A percentile compares a stretch with the other conserved stretches of the same genome.
phyloP scores from a whole-genome alignment of 2,329 filamentous ascomycete species.

The Lachnellula occidentalis region DNA sequence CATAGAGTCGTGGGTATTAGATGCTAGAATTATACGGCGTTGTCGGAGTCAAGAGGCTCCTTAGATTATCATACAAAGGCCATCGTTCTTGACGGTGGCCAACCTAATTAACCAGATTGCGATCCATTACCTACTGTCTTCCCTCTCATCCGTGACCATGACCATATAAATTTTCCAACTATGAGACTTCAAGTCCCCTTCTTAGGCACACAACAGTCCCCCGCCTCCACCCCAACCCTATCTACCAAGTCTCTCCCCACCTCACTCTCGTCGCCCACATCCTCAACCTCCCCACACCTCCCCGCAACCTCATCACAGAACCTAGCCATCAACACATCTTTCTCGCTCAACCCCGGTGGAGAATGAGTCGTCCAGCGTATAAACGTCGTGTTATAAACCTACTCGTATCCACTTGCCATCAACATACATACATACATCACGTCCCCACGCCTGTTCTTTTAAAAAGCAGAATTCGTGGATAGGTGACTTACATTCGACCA shows the following conservation, averaged over 20 bases:
- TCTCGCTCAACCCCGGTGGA: slow-evolving; percentile 57
- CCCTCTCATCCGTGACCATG: background rate
- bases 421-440: background rate
- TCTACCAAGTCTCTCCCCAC: slow-evolving; percentile 40
- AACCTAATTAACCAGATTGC: slow-evolving; percentile 10
- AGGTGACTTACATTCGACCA: slow-evolving; percentile 60
- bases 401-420: no score
- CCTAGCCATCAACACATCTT: slow-evolving; percentile 56
- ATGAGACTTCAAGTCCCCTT: slow-evolving; percentile 22
- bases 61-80: slow-evolving; percentile 5
- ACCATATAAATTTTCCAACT: background rate
- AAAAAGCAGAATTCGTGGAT: background rate
- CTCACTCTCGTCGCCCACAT: slow-evolving; percentile 20
- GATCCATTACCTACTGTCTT: background rate
- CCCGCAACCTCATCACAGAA: slow-evolving; percentile 56
- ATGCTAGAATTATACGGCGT: background rate
- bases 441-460: no score
- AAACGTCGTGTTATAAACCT: slow-evolving; percentile 66
- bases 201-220: slow-evolving; percentile 51
- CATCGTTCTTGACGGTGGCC: background rate
- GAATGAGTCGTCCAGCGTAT: slow-evolving; percentile 71
- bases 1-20: background rate
- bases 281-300: slow-evolving; percentile 48
- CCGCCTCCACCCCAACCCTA: slow-evolving; percentile 40
- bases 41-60: background rate